phyloP scores from a whole-genome alignment of 2,329 filamentous ascomycete genomes.

The Colletotrichum karsti region DNA sequence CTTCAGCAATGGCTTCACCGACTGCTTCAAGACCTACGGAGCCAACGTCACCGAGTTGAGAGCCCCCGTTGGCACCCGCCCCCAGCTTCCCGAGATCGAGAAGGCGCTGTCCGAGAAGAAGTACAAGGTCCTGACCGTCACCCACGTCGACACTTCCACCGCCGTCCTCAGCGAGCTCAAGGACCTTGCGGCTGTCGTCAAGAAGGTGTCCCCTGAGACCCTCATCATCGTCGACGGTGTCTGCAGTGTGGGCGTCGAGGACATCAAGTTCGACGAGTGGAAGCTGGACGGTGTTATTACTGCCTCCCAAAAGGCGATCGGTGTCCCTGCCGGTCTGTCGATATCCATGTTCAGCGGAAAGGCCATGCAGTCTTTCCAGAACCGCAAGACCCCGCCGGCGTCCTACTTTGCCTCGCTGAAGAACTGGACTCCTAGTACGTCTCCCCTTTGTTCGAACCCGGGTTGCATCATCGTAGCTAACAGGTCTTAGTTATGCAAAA shows the following conservation, averaged over 20 bases:
- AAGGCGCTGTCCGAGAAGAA: constrained; percentile 87
- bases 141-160: constrained; percentile 97
- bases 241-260: constrained; percentile 95
- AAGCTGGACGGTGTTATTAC: constrained; percentile 92
- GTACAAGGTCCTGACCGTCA: constrained; percentile 95
- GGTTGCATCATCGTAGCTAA: constrained; percentile 12
- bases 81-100: constrained; percentile 88
- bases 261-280: constrained; percentile 97
- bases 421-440: constrained; percentile 92
- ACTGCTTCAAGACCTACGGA: constrained; percentile 92
- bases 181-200: constrained; percentile 82
- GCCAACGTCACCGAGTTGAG: constrained; percentile 90
- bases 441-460: background rate
- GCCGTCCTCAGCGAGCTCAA: constrained; percentile 94
- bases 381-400: constrained; percentile 80
- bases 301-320: constrained; percentile 96
- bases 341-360: constrained; percentile 94
- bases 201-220: constrained; percentile 88
- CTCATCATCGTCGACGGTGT: constrained; percentile 94
- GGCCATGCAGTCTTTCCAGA: constrained; percentile 83
- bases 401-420: constrained; percentile 97
- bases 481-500: constrained; percentile 85
- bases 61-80: constrained; percentile 86
- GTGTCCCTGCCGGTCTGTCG: constrained; percentile 90
- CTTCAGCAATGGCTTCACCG: constrained; percentile 94